Evolutionary conservation across 1,284 basidiomycete genomes (phyloP), one percentile per base, ranked within the genome.

Genomic region (Moniliophthora roreri): DNA sequence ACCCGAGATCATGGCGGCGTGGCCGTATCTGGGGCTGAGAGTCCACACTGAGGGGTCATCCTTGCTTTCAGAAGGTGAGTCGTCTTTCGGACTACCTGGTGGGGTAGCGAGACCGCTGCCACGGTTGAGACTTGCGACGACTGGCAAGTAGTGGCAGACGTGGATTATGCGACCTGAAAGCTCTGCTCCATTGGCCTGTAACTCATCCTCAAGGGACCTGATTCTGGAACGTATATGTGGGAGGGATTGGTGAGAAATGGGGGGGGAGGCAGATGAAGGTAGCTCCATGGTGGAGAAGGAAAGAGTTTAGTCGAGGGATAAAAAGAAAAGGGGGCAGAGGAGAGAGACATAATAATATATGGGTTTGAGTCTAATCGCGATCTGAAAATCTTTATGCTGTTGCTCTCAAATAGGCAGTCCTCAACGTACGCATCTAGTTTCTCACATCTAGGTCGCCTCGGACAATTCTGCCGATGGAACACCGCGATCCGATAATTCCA

Each of bases 1-100:
- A 35, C 97, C 96, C 47, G 89, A 91, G 60, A 96, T 90, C 89
- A 99, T 93, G 7, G 96, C 96, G 4, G 93, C 86, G 70, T 99
- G 96, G 20, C 95, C 96, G 53, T 94, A 87, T 35, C 95, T 81
- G 3, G 87, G 83, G 9, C 82, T 74, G 8, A 99, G 75, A 10
- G 85, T 82, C 96, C 96, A 99, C 47, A 58, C 58, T 34, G 62
- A 54, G 16, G 40, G 34, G 38, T 60, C 58, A 35, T 49, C 58
- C 18, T 28, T 49, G n/a, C 52, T 36, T 13, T 16, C 35, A 1
- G 56, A 58, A 32, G 62, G 58, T 11, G 62, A 60, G 4, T 64
- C 45, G 9, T 60, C 48, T 5, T 55, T 53, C 20, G 88, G 89
- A 0, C 88, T 89, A 0, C 81, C 75, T 1, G 89, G 88, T 1